Evolutionary conservation across 495 filamentous ascomycete species (phyloP), one percentile per base, ranked within the genome.

Genomic region (Barbatosphaeria neglecta): DNA sequence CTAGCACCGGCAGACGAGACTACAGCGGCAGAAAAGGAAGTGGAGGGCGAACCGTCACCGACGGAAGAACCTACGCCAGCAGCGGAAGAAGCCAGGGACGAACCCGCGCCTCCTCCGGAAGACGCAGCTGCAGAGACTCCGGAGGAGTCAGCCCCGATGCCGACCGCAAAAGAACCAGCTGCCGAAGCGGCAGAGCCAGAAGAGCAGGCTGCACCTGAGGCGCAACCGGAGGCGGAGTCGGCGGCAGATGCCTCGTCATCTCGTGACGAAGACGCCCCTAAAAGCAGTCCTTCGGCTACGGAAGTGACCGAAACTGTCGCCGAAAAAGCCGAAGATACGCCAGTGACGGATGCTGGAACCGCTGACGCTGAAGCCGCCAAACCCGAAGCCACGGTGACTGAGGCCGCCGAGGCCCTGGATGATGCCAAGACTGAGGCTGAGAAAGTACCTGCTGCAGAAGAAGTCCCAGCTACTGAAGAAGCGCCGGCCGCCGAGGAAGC

Each of bases 81-180:
- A 13, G 28, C 4, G 25, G 40, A 31, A 37, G 28, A 37, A 22
- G 18, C 22, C 6, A 40, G 24, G 23, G 50, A 57, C 18, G 47
- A 46, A 10, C 37, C 28, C 2, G 37, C 16, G 18, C 40, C 38
- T 13, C 27, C 20, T 5, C 7, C 11, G 6, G 37, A 39, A 5
- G 37, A 39, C 3, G 17, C 45, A 13, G 39, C 23, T 16, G 41
- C 47, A 28, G 44, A 46, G 39, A 8, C 25, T 5, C 25, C 51
- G 11, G 17, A 45, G 20, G 47, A 51, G 31, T 15, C 45, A 1
- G 18, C 35, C 4, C 23, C 19, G 10, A 39, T 45, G 37, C 2
- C 43, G 16, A 46, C 50, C 4, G 50, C 49, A 6, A 43, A 50
- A 15, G 41, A 46, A 31, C 42, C 51, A 23, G 19, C 45, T 23